Evolutionary conservation across 1,284 basidiomycete genomes (phyloP).

Genomic region (Sporisorium iseilematis-ciliati): DNA sequence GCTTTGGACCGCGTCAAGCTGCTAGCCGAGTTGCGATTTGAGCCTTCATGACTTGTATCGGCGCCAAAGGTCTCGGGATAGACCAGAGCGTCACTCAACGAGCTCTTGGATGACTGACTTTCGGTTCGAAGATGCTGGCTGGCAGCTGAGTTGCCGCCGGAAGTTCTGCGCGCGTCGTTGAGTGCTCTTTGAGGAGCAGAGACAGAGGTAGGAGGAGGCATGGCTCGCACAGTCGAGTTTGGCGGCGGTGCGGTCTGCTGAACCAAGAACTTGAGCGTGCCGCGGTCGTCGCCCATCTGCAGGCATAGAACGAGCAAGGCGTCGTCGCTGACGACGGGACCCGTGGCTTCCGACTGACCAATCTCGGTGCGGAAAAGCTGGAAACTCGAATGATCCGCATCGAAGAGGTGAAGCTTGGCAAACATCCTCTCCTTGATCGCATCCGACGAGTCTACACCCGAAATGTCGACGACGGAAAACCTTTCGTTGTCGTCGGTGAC

Average conservation of each 20-base stretch:
- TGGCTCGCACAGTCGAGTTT: conserved; percentile 39
- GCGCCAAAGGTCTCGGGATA: conserved; percentile 33
- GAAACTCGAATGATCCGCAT: conserved; percentile 56
- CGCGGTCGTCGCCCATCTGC: conserved; percentile 67
- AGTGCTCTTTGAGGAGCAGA: conserved; percentile 27
- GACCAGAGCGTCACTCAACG: conserved; percentile 51
- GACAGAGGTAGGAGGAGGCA: conserved; percentile 50
- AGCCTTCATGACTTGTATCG: conserved; percentile 31
- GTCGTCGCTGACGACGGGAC: conserved; percentile 65
- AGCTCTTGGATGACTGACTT: conserved; percentile 58
- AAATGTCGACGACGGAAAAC: conserved; percentile 68
- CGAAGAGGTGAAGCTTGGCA: conserved; percentile 61
- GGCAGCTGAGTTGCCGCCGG: conserved; percentile 18
- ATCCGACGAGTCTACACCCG: conserved; percentile 61
- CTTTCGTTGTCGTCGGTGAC: conserved; percentile 69
- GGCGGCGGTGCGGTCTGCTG: conserved; percentile 49
- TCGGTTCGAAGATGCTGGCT: conserved; percentile 49
- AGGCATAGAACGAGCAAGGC: conserved; percentile 64
- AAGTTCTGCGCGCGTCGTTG: conserved; percentile 28
- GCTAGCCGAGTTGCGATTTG: conserved; percentile 47
- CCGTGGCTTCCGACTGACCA: conserved; percentile 56
- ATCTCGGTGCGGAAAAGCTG: conserved; percentile 67
- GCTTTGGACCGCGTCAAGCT: conserved; percentile 53
- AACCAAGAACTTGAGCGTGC: conserved; percentile 67
- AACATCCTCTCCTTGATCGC: conserved; percentile 68